phyloP scores from a whole-genome alignment of 768 basidiomycete species.

The Paxillus involutus region DNA sequence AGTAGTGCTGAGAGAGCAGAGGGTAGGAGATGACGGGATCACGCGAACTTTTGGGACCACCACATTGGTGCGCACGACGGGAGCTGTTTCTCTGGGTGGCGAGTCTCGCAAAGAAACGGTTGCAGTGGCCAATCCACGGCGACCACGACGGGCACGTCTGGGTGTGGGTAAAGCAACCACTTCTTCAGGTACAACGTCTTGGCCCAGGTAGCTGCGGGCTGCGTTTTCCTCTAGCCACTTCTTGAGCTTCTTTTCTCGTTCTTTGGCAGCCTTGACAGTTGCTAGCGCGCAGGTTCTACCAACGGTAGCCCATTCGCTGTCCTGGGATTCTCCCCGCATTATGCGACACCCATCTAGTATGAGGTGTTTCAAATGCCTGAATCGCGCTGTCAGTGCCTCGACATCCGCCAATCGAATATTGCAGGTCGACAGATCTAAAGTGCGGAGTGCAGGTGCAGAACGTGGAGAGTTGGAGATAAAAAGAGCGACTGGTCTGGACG shows the following conservation, averaged over 20 bases:
- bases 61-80: conserved; percentile 7
- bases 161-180: conserved; percentile 10
- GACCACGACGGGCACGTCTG: conserved; percentile 40
- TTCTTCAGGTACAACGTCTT: conserved; percentile 1
- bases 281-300: conserved; percentile 62
- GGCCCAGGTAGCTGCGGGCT: not conserved
- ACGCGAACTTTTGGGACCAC: conserved; percentile 49
- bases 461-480: conserved; percentile 34
- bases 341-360: conserved; percentile 68
- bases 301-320: conserved; percentile 58
- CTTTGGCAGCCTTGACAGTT: conserved; percentile 60
- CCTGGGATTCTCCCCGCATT: conserved; percentile 48
- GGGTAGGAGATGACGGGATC: conserved; percentile 50
- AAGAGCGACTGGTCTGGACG: conserved; percentile 55
- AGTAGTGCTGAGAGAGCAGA: conserved; percentile 51
- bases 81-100: conserved; percentile 15
- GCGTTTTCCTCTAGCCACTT: conserved; percentile 44
- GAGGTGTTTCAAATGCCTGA: conserved; percentile 57
- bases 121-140: conserved; percentile 64
- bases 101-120: conserved; percentile 57
- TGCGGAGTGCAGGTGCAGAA: conserved; percentile 45
- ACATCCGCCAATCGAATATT: conserved; percentile 53
- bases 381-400: conserved; percentile 50
- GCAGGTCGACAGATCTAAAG: conserved; percentile 79
- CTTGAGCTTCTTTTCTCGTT: conserved; percentile 63